phyloP scores from a whole-genome alignment of 768 basidiomycete genomes.

The Lactarius hengduanensis region DNA sequence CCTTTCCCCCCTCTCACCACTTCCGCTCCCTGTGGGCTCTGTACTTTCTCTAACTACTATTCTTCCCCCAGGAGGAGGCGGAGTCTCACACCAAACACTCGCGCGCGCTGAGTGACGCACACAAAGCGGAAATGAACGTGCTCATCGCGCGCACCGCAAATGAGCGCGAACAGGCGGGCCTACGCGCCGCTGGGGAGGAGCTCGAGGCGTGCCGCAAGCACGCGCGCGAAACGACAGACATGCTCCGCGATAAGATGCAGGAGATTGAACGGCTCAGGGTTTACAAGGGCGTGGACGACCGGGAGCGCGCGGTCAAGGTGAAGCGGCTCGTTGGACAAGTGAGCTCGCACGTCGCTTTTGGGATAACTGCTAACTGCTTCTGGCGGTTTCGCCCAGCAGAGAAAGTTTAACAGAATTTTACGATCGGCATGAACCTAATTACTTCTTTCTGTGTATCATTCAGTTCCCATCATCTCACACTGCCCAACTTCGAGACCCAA shows the following conservation, averaged over 20 bases:
- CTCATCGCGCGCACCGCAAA: slow-evolving; percentile 49
- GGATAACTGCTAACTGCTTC: neutral
- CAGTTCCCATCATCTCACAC: neutral
- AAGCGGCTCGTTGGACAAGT: slow-evolving; percentile 21
- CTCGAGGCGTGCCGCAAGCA: slow-evolving; percentile 52
- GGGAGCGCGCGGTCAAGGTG: slow-evolving; percentile 23
- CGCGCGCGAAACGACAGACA: slow-evolving; percentile 57
- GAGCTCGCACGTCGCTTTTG: neutral
- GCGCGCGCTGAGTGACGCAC: slow-evolving; percentile 54
- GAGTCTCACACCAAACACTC: slow-evolving; percentile 53
- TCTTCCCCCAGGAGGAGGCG: slow-evolving; percentile 48
- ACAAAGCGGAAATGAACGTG: slow-evolving; percentile 61
- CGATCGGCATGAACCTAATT: neutral
- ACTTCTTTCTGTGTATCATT: neutral
- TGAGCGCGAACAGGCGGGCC: slow-evolving; percentile 30
- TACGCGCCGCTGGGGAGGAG: slow-evolving; percentile 46
- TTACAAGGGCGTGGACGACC: slow-evolving; percentile 66
- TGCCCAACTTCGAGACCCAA: neutral
- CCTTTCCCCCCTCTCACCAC: neutral
- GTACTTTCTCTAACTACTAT: neutral
- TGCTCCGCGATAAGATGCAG: slow-evolving; percentile 66
- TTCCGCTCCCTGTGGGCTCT: neutral
- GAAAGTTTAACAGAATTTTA: neutral
- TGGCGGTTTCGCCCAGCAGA: neutral
- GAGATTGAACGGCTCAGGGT: slow-evolving; percentile 68